Evolutionary conservation across 2,329 filamentous ascomycete species (phyloP).

Genomic region (Aspergillus amoenus): DNA sequence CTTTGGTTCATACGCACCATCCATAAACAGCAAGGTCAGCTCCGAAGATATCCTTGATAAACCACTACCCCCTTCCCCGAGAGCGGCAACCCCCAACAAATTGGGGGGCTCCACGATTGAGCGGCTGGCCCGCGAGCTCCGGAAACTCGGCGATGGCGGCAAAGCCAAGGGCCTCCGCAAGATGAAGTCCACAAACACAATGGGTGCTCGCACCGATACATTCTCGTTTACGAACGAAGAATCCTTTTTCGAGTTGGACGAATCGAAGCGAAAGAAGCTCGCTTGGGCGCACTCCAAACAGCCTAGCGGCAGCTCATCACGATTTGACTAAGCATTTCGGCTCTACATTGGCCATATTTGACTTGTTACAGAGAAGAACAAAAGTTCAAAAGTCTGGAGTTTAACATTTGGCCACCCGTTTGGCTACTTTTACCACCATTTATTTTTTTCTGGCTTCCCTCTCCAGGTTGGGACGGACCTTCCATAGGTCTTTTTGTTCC

Average conservation of each 20-base stretch:
- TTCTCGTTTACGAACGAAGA: constrained; percentile 33
- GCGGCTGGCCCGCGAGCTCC: constrained; percentile 59
- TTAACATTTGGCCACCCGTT: constrained; percentile 10
- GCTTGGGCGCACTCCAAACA: constrained; percentile 40
- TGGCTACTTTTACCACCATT: neutral
- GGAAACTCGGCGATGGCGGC: constrained; percentile 39
- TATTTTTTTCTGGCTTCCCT: neutral
- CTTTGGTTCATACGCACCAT: constrained; percentile 49
- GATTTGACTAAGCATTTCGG: constrained; percentile 9
- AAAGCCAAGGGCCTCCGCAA: constrained; percentile 32
- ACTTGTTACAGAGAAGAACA: neutral
- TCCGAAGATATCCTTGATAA: constrained; percentile 38
- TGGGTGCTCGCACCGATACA: constrained; percentile 44
- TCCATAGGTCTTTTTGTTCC: neutral
- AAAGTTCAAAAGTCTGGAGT: constrained; percentile 4
- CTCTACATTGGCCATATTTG: neutral
- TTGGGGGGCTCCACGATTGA: constrained; percentile 54
- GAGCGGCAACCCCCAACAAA: constrained; percentile 23
- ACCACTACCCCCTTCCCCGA: constrained; percentile 41
- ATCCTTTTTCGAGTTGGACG: constrained; percentile 50
- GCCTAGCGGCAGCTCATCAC: constrained; percentile 20
- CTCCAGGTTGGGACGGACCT: neutral
- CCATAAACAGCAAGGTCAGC: constrained; percentile 37
- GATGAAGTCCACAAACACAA: constrained; percentile 56
- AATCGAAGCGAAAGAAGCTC: constrained; percentile 48